These are phyloP conservation scores for Helotiales sp. DNA, from an alignment of 2,329 filamentous ascomycete species.

Conservation along the genomic window DNA sequence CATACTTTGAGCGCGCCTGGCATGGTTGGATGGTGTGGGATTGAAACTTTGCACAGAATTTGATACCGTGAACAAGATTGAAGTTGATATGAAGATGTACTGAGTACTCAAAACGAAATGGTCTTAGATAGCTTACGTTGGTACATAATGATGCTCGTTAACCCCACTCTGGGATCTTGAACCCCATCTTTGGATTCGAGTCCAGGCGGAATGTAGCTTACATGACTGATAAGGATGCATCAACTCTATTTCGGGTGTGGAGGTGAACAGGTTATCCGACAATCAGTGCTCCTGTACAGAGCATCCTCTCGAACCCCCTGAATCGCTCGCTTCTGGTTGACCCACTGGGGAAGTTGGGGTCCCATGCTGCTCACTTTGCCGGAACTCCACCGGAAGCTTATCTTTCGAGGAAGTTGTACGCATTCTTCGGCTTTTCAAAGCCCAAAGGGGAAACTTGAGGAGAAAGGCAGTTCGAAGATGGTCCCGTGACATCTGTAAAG, in stretches of 20 bases:
- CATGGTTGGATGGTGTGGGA: neutral
- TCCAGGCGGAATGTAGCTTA: neutral
- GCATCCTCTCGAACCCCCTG: neutral
- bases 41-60: neutral
- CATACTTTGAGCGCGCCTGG: constrained; percentile 15
- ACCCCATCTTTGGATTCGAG: neutral
- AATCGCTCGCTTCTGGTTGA: neutral
- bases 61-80: no score
- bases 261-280: neutral
- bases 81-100: no score
- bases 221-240: neutral
- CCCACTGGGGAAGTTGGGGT: neutral
- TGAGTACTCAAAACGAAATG: no score
- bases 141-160: no score
- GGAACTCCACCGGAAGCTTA: neutral
- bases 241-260: neutral
- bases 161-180: neutral
- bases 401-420: neutral
- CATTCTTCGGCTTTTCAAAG: neutral
- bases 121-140: no score
- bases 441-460: no score
- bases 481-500: no score
- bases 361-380: neutral
- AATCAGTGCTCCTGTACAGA: neutral
- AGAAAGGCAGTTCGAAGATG: no score